Evolutionary conservation across 169 alveolate species (phyloP), one percentile per base, ranked within the genome.

Genomic region (Theileria orientalis): DNA sequence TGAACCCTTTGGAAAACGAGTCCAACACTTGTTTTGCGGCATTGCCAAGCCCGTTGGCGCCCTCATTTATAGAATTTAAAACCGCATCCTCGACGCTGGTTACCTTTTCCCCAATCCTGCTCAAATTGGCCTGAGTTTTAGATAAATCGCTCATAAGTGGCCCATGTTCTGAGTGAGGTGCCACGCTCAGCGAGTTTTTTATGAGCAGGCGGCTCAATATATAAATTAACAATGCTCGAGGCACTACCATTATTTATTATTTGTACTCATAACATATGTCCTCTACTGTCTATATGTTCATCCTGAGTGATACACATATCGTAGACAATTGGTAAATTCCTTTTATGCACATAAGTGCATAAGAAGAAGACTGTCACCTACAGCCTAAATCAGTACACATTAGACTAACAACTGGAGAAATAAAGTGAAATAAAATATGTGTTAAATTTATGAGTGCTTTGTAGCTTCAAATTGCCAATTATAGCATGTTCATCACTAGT

Each of bases 321-420:
- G 1, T 25, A 56, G 42, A 3, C 14, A 56, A 56, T n/a, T n/a
- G 7, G 37, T 37, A 25, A 23, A 5, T 56, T 56, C 37, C 21
- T 3, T 56, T 56, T 56, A 56, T 56, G 66, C 66, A 56, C 66
- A 56, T 56, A n/a, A 56, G 66, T 56, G 66, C 66, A 40, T n/a
- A n/a, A 32, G 66, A 56, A 56, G 66, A 56, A 21, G 16, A 56
- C 25, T 49, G 19, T n/a, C n/a, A n/a, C n/a, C n/a, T n/a, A n/a
- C n/a, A n/a, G n/a, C n/a, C n/a, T n/a, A n/a, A n/a, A n/a, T n/a
- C n/a, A n/a, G n/a, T n/a, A n/a, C n/a, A n/a, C n/a, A n/a, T n/a
- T n/a, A n/a, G n/a, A n/a, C n/a, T n/a, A n/a, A n/a, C n/a, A n/a
- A n/a, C n/a, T n/a, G n/a, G n/a, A n/a, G n/a, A n/a, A n/a, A n/a